Evolutionary conservation across 257 asterid genomes (phyloP).

Genomic region (Nicotiana tabacum): DNA sequence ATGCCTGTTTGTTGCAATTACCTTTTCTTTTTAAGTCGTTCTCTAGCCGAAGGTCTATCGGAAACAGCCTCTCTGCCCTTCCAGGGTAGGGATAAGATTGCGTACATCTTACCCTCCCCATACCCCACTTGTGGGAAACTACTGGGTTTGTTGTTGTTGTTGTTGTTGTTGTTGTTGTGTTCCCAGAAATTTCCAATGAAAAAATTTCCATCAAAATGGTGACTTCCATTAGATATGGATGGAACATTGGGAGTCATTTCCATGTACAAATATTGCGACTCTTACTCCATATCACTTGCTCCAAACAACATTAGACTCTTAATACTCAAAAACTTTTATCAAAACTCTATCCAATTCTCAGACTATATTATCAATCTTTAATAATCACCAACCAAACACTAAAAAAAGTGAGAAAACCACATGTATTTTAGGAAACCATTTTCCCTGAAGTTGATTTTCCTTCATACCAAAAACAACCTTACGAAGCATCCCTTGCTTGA

Average conservation of each 20-base stretch:
- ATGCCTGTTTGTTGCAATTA: no score
- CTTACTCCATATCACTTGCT: neutral
- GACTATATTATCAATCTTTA: neutral
- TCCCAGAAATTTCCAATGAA: neutral
- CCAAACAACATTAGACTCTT: constrained; percentile 4
- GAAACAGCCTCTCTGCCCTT: no score
- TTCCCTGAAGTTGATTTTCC: neutral
- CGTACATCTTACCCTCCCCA: no score
- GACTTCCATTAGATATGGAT: neutral
- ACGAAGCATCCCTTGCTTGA: neutral
- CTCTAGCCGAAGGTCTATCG: no score
- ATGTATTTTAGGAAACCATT: neutral
- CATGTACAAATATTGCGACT: neutral
- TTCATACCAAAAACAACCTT: neutral
- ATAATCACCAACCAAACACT: neutral
- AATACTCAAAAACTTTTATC: neutral
- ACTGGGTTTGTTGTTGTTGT: no score
- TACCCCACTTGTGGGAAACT: no score
- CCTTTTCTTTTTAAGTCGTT: no score
- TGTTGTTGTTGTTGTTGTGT: neutral
- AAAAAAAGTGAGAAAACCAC: neutral
- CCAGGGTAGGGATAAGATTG: no score
- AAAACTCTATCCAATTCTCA: neutral
- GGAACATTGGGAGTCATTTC: neutral
- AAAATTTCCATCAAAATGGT: neutral